A percentile compares a stretch with the other conserved stretches of the same genome.
Evolutionary conservation across 176 grass and related monocot genomes (phyloP).

Genomic region (Metroxylon sagu): DNA sequence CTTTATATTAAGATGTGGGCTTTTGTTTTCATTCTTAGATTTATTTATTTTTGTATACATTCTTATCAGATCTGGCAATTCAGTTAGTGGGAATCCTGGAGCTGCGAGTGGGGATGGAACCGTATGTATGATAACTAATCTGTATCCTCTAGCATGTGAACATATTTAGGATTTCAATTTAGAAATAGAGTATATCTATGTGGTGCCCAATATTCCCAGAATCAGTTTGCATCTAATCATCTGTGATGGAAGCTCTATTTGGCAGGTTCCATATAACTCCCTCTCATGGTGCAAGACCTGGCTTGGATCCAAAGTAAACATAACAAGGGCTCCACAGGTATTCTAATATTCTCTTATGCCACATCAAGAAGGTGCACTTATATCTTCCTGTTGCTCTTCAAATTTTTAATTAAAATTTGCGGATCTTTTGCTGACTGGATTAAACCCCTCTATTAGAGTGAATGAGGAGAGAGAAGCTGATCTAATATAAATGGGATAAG

Average conservation of each 20-base stretch:
- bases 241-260: conserved; percentile 16
- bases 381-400: too few relatives aligned
- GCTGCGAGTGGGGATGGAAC: conserved; percentile 77
- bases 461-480: too few relatives aligned
- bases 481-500: too few relatives aligned
- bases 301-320: conserved; percentile 93
- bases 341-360: background rate
- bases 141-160: background rate
- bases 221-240: conserved; percentile 1
- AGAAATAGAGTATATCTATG: too few relatives aligned
- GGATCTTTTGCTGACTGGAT: too few relatives aligned
- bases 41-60: conserved; percentile 20
- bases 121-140: conserved; percentile 41
- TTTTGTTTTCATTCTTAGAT: conserved; percentile 1
- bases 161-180: too few relatives aligned
- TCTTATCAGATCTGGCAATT: conserved; percentile 93
- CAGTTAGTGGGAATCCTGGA: conserved; percentile 61
- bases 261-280: conserved; percentile 87
- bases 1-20: too few relatives aligned
- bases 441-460: too few relatives aligned
- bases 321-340: conserved; percentile 94
- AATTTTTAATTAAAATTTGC: too few relatives aligned
- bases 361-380: too few relatives aligned
- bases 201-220: too few relatives aligned
- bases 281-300: conserved; percentile 98